A percentile compares a stretch with the other conserved stretches of the same genome.
phyloP scores from a whole-genome alignment of 768 basidiomycete genomes.

The Chalciporus chontae region DNA sequence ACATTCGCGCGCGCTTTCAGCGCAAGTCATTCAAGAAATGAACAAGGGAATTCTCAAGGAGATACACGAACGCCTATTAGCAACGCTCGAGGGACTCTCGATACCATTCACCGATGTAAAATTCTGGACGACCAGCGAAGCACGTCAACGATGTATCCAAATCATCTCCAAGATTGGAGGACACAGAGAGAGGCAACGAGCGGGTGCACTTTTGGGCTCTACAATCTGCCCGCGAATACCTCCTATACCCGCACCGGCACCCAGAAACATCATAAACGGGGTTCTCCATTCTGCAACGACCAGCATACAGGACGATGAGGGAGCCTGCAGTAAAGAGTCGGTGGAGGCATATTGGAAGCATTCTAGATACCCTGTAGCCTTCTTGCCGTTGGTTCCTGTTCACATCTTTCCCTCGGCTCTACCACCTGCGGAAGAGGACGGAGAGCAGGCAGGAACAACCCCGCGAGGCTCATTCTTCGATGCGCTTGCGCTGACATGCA shows the following conservation, averaged over 20 bases:
- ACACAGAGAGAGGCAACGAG: conserved; percentile 58
- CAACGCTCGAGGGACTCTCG: neutral
- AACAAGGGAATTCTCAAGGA: conserved; percentile 57
- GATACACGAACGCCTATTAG: conserved; percentile 46
- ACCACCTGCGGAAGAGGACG: conserved; percentile 2
- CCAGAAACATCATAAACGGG: neutral
- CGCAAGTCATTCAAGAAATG: conserved; percentile 78
- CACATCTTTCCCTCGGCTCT: conserved; percentile 41
- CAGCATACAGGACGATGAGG: neutral
- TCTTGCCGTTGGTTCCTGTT: conserved; percentile 58
- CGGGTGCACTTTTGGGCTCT: conserved; percentile 53
- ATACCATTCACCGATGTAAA: conserved; percentile 31
- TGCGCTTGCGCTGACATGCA: conserved; percentile 50
- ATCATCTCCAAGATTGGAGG: conserved; percentile 84
- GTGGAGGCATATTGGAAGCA: conserved; percentile 55
- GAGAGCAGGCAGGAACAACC: neutral
- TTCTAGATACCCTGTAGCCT: conserved; percentile 54
- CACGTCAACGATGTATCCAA: conserved; percentile 64
- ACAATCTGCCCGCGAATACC: conserved; percentile 6
- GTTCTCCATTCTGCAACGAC: neutral
- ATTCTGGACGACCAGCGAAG: conserved; percentile 83
- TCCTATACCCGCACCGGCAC: conserved; percentile 6
- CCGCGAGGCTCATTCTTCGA: conserved; percentile 40
- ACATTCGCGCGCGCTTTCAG: conserved; percentile 66
- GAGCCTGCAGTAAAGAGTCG: conserved; percentile 4